Percentiles rank a stretch among this genome's conserved stretches.
Conservation (phyloP, 202 grass and related monocot species). For the Musa balbisiana region DNA sequence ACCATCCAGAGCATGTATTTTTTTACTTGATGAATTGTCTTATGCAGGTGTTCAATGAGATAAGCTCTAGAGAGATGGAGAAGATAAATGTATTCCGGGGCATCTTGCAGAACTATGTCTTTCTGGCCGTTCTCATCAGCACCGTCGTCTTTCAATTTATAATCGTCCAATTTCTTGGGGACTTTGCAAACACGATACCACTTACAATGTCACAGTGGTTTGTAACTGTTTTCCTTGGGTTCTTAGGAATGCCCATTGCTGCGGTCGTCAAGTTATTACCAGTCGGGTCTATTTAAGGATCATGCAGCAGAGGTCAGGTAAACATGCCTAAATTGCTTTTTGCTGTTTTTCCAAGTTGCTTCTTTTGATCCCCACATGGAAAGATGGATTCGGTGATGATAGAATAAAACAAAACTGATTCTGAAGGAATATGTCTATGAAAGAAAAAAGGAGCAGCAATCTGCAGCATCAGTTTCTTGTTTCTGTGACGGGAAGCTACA, state of each 20-base stretch:
- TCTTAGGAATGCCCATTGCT: conserved; percentile 67
- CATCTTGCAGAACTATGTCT: conserved; percentile 66
- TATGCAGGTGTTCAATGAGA: conserved; percentile 85
- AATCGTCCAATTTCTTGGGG: conserved; percentile 80
- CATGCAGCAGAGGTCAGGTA: neutral
- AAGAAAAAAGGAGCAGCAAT: no score
- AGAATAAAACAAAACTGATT: no score
- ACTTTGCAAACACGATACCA: conserved; percentile 79
- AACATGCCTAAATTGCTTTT: neutral
- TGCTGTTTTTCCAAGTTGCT: neutral
- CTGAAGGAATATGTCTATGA: no score
- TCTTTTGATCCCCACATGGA: neutral
- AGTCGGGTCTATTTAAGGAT: conserved; percentile 9
- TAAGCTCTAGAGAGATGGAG: conserved; percentile 97
- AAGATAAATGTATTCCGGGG: conserved; percentile 82
- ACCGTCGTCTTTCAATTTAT: conserved; percentile 80
- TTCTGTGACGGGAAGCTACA: no score
- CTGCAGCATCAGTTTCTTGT: no score
- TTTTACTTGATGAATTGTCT: neutral
- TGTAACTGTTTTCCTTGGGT: conserved; percentile 51
- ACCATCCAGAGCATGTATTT: neutral
- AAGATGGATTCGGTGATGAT: neutral
- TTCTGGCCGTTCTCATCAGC: conserved; percentile 56
- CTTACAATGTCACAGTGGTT: conserved; percentile 57
- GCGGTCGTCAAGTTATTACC: conserved; percentile 57